Percentiles rank a stretch among this genome's conserved stretches.
Evolutionary conservation across 345 rosid genomes (phyloP).

Genomic region (Schrenkiella parvula): DNA sequence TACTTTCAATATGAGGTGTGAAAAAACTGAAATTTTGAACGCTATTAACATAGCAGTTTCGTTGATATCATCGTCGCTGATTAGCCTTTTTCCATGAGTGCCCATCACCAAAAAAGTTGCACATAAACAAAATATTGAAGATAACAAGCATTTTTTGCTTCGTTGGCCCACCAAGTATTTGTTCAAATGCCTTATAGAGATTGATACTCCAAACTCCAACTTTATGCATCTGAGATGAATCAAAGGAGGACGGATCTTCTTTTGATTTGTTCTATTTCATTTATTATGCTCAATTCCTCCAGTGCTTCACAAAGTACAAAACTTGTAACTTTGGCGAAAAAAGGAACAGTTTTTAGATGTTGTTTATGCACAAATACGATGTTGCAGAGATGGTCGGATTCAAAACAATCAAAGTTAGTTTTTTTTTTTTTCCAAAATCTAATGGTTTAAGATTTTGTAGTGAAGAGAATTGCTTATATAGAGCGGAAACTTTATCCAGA

Average conservation of each 20-base stretch:
- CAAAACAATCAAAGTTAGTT: background rate
- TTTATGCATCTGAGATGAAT: background rate
- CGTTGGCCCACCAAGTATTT: slow-evolving; percentile 10
- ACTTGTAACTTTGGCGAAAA: background rate
- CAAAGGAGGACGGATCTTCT: background rate
- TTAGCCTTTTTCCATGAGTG: slow-evolving; percentile 1
- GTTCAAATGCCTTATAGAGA: background rate
- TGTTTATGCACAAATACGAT: slow-evolving; percentile 22
- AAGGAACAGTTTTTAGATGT: background rate
- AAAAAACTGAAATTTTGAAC: too few relatives aligned
- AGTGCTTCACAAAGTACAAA: background rate
- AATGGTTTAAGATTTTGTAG: slow-evolving; percentile 4
- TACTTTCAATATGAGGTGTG: too few relatives aligned
- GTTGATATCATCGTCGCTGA: background rate
- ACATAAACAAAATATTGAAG: background rate
- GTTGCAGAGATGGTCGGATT: slow-evolving; percentile 29
- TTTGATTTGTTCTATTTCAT: background rate
- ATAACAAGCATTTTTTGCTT: slow-evolving; percentile 7
- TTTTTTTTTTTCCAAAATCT: background rate
- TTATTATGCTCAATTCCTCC: background rate
- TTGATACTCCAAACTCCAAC: background rate
- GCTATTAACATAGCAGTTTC: slow-evolving; percentile 44
- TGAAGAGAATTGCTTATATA: background rate
- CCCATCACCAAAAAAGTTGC: background rate
- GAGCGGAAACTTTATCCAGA: background rate